phyloP scores from a whole-genome alignment of 176 grass and related monocot genomes.

The Chrysopogon serrulatus region DNA sequence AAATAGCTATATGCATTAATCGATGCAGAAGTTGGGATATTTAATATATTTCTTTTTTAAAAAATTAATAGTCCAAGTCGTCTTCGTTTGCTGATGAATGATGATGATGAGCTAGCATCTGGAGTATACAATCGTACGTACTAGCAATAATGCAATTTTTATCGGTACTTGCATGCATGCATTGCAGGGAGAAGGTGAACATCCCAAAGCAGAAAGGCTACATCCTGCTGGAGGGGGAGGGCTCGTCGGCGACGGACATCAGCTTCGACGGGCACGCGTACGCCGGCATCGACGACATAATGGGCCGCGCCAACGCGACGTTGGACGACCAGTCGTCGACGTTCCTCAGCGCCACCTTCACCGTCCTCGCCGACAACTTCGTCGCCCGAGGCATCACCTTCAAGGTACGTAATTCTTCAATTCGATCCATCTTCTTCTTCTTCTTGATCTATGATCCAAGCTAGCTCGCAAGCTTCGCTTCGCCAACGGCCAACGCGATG shows the following conservation, averaged over 20 bases:
- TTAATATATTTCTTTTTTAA: too few species aligned
- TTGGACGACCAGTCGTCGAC: neutral
- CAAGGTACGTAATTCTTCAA: slow-evolving; percentile 8
- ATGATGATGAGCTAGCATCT: too few species aligned
- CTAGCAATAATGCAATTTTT: neutral
- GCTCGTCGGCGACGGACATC: slow-evolving; percentile 1
- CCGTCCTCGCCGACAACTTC: slow-evolving; percentile 48
- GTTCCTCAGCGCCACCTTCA: slow-evolving; percentile 51
- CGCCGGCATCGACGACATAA: neutral
- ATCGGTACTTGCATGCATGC: neutral
- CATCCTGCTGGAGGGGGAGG: slow-evolving; percentile 49
- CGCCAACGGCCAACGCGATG: too few species aligned
- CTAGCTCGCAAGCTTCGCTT: too few species aligned
- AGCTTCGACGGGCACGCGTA: neutral
- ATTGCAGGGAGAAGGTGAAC: slow-evolving; percentile 40
- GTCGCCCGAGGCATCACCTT: slow-evolving; percentile 56
- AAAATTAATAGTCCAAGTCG: too few species aligned
- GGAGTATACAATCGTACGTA: too few species aligned
- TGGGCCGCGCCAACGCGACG: neutral
- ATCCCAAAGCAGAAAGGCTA: slow-evolving; percentile 20
- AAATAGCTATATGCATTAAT: too few species aligned
- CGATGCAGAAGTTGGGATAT: too few species aligned
- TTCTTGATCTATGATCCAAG: too few species aligned
- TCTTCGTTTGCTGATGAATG: too few species aligned
- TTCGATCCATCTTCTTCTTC: too few species aligned